Conservation (phyloP, 257 asterid genomes). For the Ehretia macrophylla region DNA sequence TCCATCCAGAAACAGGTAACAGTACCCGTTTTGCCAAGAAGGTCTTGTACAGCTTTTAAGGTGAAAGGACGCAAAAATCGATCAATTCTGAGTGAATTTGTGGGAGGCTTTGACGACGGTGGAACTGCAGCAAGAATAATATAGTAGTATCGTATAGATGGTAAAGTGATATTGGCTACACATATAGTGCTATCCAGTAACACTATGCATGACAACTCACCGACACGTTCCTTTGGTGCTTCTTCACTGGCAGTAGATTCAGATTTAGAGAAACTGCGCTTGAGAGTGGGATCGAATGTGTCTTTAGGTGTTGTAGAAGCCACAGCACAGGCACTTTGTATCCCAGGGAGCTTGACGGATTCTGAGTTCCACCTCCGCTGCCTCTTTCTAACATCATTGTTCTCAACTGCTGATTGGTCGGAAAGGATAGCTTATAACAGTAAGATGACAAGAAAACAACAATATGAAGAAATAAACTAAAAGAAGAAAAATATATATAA, state of each 20-base stretch:
- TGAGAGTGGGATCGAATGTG: slow-evolving; percentile 37
- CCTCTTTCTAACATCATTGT: slow-evolving; percentile 55
- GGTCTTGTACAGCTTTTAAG: slow-evolving; percentile 76
- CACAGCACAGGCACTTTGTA: slow-evolving; percentile 30
- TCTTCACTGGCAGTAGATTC: slow-evolving; percentile 39
- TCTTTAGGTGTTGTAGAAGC: slow-evolving; percentile 41
- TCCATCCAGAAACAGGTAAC: slow-evolving; percentile 88
- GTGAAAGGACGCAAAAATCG: slow-evolving; percentile 88
- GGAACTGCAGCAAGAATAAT: slow-evolving; percentile 50
- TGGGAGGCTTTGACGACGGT: slow-evolving; percentile 57
- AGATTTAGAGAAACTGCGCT: slow-evolving; percentile 38
- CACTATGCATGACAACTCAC: slow-evolving; percentile 27
- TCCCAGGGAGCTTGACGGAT: slow-evolving; percentile 41
- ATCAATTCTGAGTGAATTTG: slow-evolving; percentile 72
- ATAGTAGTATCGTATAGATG: slow-evolving; percentile 10
- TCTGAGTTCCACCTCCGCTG: slow-evolving; percentile 65
- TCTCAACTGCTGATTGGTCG: slow-evolving; percentile 46
- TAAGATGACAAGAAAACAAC: background rate
- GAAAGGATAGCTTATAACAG: slow-evolving; percentile 1
- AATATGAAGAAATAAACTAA: background rate
- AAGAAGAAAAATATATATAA: background rate
- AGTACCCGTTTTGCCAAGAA: slow-evolving; percentile 70
- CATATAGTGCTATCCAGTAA: background rate
- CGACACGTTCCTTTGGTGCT: slow-evolving; percentile 68
- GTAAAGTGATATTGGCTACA: slow-evolving; percentile 8